Evolutionary conservation across 768 basidiomycete genomes (phyloP), one percentile per base, ranked within the genome.

Genomic region (Floccularia luteovirens): DNA sequence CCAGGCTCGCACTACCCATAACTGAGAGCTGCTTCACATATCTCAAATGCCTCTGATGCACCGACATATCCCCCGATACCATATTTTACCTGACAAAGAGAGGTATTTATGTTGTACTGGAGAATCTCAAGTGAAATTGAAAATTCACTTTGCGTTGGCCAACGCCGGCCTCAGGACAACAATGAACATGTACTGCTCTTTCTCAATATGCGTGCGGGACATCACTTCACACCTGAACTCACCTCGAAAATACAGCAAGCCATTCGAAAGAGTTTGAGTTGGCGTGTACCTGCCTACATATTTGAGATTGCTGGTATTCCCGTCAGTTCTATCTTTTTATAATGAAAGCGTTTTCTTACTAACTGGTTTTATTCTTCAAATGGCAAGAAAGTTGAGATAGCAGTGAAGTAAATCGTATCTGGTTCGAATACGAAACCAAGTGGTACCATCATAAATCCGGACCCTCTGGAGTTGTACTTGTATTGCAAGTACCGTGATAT

Each of bases 171-270:
- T 31, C 58, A 72, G 12, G 81, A 83, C 49, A 60, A 64, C 10
- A 81, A 89, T 50, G 85, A 90, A 57, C 72, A 79, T 30, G 87
- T 90, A 13, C 61, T 90, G 10, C 59, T 89, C 3, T 88, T 90
- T 57, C 47, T 89, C 41, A 83, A 84, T 60, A 74, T 86, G 72
- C 49, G 63, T 5, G 20, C 52, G 2, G 77, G 73, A 2, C 48
- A 62, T 43, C 59, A 48, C 14, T 61, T 83, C 17, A 71, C 69
- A 5, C 53, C 58, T 2, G 46, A 49, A 4, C 59, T 85, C 38
- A 62, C 67, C 10, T 55, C 57, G 24, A 46, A 67, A 31, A 77
- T 90, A 41, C 76, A 72, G 46, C 53, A 51, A 0, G 69, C 76
- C 11, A 85, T 90, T 39, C 63, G 74, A 38, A 59, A 58, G 24